Percentiles rank a stretch among this genome's conserved stretches.
phyloP scores from a whole-genome alignment of 257 asterid genomes.

The Linderniella brevidens region DNA sequence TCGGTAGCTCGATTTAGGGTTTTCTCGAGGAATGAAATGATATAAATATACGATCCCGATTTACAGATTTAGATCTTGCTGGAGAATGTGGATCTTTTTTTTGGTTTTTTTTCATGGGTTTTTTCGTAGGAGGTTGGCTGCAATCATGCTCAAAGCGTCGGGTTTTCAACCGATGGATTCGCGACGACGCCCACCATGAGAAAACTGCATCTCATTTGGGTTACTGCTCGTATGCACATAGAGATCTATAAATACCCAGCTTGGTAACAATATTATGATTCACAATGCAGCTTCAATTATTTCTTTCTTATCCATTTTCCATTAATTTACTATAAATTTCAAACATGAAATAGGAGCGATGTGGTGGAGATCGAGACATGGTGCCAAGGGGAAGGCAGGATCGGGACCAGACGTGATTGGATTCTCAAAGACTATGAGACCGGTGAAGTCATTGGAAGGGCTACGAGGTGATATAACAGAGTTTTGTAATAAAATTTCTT shows the following conservation, averaged over 20 bases:
- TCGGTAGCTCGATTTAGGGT: too few species aligned
- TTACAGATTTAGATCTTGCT: too few species aligned
- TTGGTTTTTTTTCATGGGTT: not conserved
- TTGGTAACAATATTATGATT: constrained; percentile 32
- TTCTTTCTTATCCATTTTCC: constrained; percentile 1
- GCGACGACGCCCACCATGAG: constrained; percentile 84
- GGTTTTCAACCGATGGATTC: constrained; percentile 91
- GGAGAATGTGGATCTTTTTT: not conserved
- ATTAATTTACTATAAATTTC: constrained; percentile 3
- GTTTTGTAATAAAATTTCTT: not conserved
- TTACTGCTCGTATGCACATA: constrained; percentile 95
- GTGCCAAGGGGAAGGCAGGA: constrained; percentile 91
- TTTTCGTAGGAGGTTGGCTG: constrained; percentile 84
- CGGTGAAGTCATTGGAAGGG: constrained; percentile 90
- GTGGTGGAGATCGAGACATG: constrained; percentile 96
- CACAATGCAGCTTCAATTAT: constrained; percentile 2
- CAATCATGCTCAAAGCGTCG: constrained; percentile 92
- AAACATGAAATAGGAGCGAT: constrained; percentile 53
- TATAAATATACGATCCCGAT: too few species aligned
- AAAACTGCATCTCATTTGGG: constrained; percentile 84
- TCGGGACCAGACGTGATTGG: constrained; percentile 94
- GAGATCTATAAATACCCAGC: constrained; percentile 94
- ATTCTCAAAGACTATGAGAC: constrained; percentile 62
- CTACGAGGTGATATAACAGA: constrained; percentile 76
- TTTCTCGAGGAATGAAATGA: too few species aligned